Base-by-base conservation (phyloP, 106 monocot species). In the Dendrobium nobile region DNA sequence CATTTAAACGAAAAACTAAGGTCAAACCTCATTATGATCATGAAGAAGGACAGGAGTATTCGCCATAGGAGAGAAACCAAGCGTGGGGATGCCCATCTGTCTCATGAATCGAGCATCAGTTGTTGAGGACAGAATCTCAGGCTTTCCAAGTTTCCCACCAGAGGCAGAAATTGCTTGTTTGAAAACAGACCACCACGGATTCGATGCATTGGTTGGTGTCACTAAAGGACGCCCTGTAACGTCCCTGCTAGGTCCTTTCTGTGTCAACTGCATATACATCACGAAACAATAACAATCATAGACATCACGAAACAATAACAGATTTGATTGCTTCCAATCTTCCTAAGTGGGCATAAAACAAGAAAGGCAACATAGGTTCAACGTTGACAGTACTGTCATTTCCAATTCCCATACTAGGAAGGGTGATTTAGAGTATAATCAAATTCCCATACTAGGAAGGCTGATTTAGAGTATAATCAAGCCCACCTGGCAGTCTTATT, bases 61-160 rank as follows among this genome's bases (percentile, higher is more conserved):
- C 22, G 80, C 31, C 99, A 99, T 99, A 5, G 95, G 99, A n/a
- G 99, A 99, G 87, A 99, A 99, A 9, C 99, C 99, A 19, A 95
- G 85, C 48, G 87, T 33, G 8, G 99, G 94, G 58, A 99, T 90
- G 58, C 99, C 99, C 84, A 90, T 56, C 83, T 91, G 88, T 56
- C 99, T 87, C 59, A 91, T 73, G 77, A 90, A 95, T 54, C 95
- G 86, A 81, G 99, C 91, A 93, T 99, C 95, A 5, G 99, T 99
- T 54, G 99, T 95, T 19, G 99, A 93, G 2, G 81, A 47, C 43
- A 99, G 79, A 51, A 99, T 90, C 82, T 99, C 99, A 56, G 99
- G 99, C 74, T 90, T 93, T 27, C 77, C 72, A 44, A 95, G 91
- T 77, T 95, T 99, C 7, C 88, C 89, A n/a, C 99, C 99, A 51